Conservation (phyloP, 805 yeast species). For the Myxozyma geophila region DNA sequence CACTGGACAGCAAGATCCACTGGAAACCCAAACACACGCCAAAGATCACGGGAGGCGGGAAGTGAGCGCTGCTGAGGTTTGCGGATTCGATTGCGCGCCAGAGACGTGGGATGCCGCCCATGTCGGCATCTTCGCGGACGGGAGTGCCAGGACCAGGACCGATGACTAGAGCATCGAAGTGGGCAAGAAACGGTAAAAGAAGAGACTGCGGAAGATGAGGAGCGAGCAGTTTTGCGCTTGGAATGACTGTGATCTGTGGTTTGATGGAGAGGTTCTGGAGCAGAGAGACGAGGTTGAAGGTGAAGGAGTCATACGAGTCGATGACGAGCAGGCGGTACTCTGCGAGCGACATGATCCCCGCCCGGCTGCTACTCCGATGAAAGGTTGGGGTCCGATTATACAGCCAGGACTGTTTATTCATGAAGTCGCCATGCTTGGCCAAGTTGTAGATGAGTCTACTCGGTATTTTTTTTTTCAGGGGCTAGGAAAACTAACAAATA, state of each 20-base stretch:
- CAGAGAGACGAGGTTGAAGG: constrained; percentile 74
- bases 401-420: no score
- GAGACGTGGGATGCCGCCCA: constrained; percentile 70
- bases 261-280: constrained; percentile 42
- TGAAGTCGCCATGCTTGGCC: no score
- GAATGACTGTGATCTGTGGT: constrained; percentile 43
- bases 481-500: no score
- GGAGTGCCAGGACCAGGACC: constrained; percentile 99
- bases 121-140: constrained; percentile 53
- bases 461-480: no score
- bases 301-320: constrained; percentile 95
- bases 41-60: constrained; percentile 51
- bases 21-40: constrained; percentile 97
- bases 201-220: constrained; percentile 54
- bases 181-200: constrained; percentile 51
- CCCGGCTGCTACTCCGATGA: not conserved
- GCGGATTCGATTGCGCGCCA: constrained; percentile 48
- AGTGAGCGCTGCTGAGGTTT: constrained; percentile 20
- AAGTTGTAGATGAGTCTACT: no score
- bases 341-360: not conserved
- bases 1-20: constrained; percentile 67
- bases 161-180: constrained; percentile 74
- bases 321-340: constrained; percentile 54
- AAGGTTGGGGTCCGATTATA: no score
- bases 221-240: constrained; percentile 41